These are phyloP conservation scores for Candida gigantensis DNA, from an alignment of 1,139 yeast species.

Conservation along the genomic window DNA sequence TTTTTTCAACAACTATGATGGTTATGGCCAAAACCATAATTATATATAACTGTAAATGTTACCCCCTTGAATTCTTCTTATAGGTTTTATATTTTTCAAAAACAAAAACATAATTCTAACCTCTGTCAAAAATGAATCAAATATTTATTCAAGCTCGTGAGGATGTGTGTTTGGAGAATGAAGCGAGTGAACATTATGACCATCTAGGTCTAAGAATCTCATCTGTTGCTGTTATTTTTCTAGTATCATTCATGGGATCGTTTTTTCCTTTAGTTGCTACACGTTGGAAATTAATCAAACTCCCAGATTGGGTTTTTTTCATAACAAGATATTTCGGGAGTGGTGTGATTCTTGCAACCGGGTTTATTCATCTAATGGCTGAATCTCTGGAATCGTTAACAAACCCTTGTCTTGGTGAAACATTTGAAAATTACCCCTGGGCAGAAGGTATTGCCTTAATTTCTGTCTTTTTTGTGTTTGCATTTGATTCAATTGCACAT, in stretches of 20 bases:
- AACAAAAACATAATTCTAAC: too few relatives aligned
- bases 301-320: slow-evolving; percentile 31
- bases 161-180: slow-evolving; percentile 19
- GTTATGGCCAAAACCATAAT: too few relatives aligned
- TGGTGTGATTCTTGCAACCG: slow-evolving; percentile 40
- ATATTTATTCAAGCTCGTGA: too few relatives aligned
- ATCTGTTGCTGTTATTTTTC: slow-evolving; percentile 32
- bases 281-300: slow-evolving; percentile 19
- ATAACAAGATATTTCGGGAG: slow-evolving; percentile 31
- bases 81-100: too few relatives aligned
- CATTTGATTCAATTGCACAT: slow-evolving; percentile 31
- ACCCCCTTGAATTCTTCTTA: too few relatives aligned
- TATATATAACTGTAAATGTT: too few relatives aligned
- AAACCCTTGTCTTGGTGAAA: slow-evolving; percentile 32
- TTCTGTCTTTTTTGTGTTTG: slow-evolving; percentile 33
- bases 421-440: slow-evolving; percentile 34
- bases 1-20: too few relatives aligned
- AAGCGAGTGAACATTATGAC: slow-evolving; percentile 21
- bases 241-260: slow-evolving; percentile 32
- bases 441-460: slow-evolving; percentile 35
- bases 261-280: slow-evolving; percentile 32
- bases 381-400: slow-evolving; percentile 27
- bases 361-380: slow-evolving; percentile 35
- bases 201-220: slow-evolving; percentile 28
- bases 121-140: too few relatives aligned